phyloP scores from a whole-genome alignment of 2,329 filamentous ascomycete genomes.

The Emmonsia crescens region DNA sequence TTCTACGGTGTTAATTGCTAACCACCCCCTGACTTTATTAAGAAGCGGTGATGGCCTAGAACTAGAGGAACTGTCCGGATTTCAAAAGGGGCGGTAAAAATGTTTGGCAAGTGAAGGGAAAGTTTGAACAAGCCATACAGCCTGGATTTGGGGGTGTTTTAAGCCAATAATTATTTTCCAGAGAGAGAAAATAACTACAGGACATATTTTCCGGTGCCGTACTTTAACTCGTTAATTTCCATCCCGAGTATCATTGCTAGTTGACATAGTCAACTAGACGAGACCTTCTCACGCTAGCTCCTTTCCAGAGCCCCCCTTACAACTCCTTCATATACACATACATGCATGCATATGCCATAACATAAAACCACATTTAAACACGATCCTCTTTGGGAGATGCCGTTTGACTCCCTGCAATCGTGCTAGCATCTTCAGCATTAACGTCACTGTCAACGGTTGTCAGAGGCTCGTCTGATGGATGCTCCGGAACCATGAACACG shows the following conservation, averaged over 20 bases:
- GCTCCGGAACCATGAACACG: slow-evolving; percentile 9
- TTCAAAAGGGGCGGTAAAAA: no score
- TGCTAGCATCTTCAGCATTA: neutral
- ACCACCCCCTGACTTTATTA: no score
- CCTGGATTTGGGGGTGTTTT: no score
- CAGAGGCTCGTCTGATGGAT: neutral
- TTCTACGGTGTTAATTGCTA: no score
- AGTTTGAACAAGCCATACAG: no score
- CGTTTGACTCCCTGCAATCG: neutral
- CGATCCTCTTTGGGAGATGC: neutral
- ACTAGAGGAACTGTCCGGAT: no score
- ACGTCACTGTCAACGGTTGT: neutral
- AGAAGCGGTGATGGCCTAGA: no score
- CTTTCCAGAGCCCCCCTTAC: neutral
- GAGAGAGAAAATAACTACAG: neutral
- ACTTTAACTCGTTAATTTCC: neutral
- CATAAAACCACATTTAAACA: neutral
- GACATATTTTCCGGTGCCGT: no score
- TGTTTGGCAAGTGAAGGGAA: no score
- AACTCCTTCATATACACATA: neutral
- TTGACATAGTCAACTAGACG: neutral
- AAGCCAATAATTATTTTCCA: no score
- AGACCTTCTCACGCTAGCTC: neutral
- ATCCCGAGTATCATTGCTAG: neutral
- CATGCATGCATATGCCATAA: neutral